Conservation (phyloP, 345 rosid genomes). For the Carallia brachiata region DNA sequence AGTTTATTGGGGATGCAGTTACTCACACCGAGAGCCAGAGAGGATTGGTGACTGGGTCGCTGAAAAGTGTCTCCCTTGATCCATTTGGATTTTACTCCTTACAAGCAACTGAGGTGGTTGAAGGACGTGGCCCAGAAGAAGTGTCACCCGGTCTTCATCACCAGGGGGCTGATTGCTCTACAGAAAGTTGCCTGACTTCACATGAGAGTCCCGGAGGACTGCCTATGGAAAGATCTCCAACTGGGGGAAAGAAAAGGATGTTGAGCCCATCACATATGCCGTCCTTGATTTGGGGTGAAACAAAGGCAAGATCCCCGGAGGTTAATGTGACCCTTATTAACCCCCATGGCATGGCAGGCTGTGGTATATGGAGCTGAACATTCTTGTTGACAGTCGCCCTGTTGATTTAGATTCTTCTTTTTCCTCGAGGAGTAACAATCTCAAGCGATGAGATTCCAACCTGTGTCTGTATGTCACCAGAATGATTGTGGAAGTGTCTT, state of each 20-base stretch:
- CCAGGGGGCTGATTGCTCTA: conserved; percentile 58
- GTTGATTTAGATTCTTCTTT: conserved; percentile 9
- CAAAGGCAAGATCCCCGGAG: conserved; percentile 31
- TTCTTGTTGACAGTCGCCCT: not conserved
- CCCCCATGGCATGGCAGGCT: conserved; percentile 34
- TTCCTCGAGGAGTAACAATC: conserved; percentile 1
- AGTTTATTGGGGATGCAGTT: conserved; percentile 42
- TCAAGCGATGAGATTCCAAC: conserved; percentile 31
- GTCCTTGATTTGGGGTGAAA: conserved; percentile 42
- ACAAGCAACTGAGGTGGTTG: conserved; percentile 19
- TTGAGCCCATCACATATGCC: conserved; percentile 30
- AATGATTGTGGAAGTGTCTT: conserved; percentile 4
- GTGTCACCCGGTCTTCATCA: conserved; percentile 34
- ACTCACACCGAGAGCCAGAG: conserved; percentile 28
- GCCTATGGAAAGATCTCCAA: conserved; percentile 39
- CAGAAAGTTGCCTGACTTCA: conserved; percentile 67
- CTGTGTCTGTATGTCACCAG: not conserved
- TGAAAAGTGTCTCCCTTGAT: conserved; percentile 25
- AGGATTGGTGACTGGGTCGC: conserved; percentile 28
- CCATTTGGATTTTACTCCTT: conserved; percentile 34
- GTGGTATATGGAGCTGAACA: conserved; percentile 33
- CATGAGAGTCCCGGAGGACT: conserved; percentile 56
- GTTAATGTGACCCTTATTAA: conserved; percentile 25
- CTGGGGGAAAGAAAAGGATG: conserved; percentile 44
- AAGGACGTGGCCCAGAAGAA: conserved; percentile 38